Evolutionary conservation across 75 land plant species (phyloP), one percentile per base, ranked within the genome.

Genomic region (Azolla pinnata): DNA sequence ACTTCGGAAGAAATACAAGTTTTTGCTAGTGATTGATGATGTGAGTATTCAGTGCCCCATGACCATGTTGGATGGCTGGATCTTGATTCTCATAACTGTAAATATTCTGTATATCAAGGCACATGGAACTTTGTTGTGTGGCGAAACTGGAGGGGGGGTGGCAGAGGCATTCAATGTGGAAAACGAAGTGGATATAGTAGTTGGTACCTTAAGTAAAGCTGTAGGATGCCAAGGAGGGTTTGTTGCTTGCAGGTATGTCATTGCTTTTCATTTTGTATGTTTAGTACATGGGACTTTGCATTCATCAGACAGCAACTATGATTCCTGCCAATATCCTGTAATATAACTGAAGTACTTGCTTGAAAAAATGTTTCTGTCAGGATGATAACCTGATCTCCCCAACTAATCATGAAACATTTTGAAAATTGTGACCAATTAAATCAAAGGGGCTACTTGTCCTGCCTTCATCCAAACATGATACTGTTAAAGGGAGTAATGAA

Each of bases 131-230:
- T 67, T 93, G 70, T 75, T 89, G 52, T 93, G 90, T 83, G 98
- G 98, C 17, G 74, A 86, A 57, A 75, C 76, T 74, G 97, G 99
- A 31, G 97, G 97, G 29, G 99, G 99, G 32, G 88, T 84, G 1
- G 85, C 91, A 40, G 91, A 95, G 60, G 59, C 57, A 21, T 86
- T 74, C 57, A 77, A 69, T 21, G 85, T 93, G 54, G 96, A 88
- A 81, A 59, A 51, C 2, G 77, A 90, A 60, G 67, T 90, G 54
- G 99, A 95, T 59, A 80, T 95, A 47, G 84, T 82, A 56, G 63
- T 95, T 31, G 99, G 99, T 35, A 95, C 99, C 62, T 62, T 95
- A 35, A 95, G 99, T 62, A 95, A 95, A 74, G 99, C 97, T 62
- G 77, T 80, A 32, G 99, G 97, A 71, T 90, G 97, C 61, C 85